Evolutionary conservation across 176 grass and related monocot species (phyloP).

Genomic region (Alopecurus myosuroides): DNA sequence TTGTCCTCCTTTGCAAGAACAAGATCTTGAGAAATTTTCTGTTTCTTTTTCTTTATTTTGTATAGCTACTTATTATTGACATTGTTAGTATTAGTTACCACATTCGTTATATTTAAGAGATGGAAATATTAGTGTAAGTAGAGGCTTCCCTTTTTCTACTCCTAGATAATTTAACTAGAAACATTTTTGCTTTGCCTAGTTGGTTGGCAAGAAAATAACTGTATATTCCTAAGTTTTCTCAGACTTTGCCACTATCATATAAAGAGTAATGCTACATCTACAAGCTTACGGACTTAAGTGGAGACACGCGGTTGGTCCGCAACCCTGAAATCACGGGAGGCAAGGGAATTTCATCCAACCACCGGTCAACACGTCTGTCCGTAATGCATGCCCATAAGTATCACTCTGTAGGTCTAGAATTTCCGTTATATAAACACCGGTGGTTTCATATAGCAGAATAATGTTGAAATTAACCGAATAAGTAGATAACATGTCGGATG

Average conservation of each 20-base stretch:
- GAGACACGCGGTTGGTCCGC: no score
- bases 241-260: neutral
- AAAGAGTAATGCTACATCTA: no score
- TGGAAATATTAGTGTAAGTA: neutral
- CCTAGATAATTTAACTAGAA: neutral
- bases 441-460: neutral
- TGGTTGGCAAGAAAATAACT: neutral
- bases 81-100: constrained; percentile 38
- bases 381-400: no score
- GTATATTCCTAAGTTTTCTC: neutral
- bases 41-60: neutral
- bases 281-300: no score
- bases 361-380: no score
- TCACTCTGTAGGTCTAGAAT: no score
- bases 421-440: no score
- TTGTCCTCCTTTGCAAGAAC: neutral
- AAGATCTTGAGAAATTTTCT: neutral
- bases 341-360: no score
- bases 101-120: constrained; percentile 22
- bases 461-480: neutral
- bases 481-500: neutral
- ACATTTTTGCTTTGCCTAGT: neutral
- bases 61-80: constrained; percentile 12
- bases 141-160: neutral
- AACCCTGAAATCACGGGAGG: no score